Percentiles rank a stretch among this genome's conserved stretches.
phyloP scores from a whole-genome alignment of 495 filamentous ascomycete species.

The Talaromyces borbonicus region DNA sequence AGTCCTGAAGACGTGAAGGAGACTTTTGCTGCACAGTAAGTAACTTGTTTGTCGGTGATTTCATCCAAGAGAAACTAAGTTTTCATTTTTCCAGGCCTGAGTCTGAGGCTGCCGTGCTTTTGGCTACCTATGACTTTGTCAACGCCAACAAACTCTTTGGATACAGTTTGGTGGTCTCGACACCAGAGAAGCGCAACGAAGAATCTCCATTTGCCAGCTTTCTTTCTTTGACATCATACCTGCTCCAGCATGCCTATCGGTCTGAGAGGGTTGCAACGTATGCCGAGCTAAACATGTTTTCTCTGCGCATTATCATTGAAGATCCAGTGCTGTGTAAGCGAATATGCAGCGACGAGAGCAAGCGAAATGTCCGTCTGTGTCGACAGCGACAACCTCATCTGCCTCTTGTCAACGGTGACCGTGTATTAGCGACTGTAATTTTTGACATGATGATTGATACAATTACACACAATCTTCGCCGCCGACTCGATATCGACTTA shows the following conservation, averaged over 20 bases:
- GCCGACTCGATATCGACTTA: constrained; percentile 71
- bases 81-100: constrained; percentile 60
- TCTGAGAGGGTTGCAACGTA: constrained; percentile 70
- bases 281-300: constrained; percentile 70
- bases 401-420: constrained; percentile 61
- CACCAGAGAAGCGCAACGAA: constrained; percentile 50
- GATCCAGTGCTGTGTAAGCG: constrained; percentile 76
- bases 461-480: constrained; percentile 86
- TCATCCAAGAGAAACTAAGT: neutral
- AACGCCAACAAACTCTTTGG: constrained; percentile 95
- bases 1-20: constrained; percentile 66
- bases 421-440: constrained; percentile 61
- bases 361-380: constrained; percentile 69
- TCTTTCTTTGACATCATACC: constrained; percentile 82
- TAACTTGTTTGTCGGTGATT: constrained; percentile 2
- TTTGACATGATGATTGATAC: constrained; percentile 82
- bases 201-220: constrained; percentile 73
- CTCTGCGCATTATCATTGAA: constrained; percentile 79
- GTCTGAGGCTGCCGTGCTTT: constrained; percentile 63
- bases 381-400: constrained; percentile 83
- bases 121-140: constrained; percentile 87
- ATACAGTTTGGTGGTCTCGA: constrained; percentile 61
- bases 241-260: constrained; percentile 86
- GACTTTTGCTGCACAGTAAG: constrained; percentile 61
- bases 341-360: constrained; percentile 73